Percentiles rank a stretch among this genome's conserved stretches.
phyloP scores from a whole-genome alignment of 2,329 filamentous ascomycete species.

The Epichloe hybrida region DNA sequence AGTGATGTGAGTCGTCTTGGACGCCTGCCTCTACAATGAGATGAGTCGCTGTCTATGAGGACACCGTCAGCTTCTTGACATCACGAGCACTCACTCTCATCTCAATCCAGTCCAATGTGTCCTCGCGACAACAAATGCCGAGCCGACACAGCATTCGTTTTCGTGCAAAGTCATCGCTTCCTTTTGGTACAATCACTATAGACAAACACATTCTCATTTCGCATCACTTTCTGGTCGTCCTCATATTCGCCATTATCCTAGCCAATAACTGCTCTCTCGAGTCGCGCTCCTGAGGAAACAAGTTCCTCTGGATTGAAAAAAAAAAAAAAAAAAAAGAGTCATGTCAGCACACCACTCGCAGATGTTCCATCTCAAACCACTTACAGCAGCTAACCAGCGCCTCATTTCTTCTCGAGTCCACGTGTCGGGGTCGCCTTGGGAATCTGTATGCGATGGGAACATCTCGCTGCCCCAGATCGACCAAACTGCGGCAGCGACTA shows the following conservation, averaged over 20 bases:
- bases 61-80: too few species aligned
- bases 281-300: slow-evolving; percentile 30
- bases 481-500: slow-evolving; percentile 72
- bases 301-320: slow-evolving; percentile 24
- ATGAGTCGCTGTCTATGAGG: too few species aligned
- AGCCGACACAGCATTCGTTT: too few species aligned
- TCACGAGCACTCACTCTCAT: too few species aligned
- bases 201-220: background rate
- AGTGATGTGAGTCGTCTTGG: too few species aligned
- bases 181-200: too few species aligned
- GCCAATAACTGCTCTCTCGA: slow-evolving; percentile 33
- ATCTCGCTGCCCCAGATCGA: slow-evolving; percentile 76
- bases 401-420: slow-evolving; percentile 76
- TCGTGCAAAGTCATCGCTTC: too few species aligned
- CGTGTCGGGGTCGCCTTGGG: slow-evolving; percentile 53
- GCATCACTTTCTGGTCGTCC: slow-evolving; percentile 19
- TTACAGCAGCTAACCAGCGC: slow-evolving; percentile 68
- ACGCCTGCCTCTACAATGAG: too few species aligned
- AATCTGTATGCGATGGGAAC: slow-evolving; percentile 62
- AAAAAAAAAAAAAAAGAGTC: too few species aligned
- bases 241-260: slow-evolving; percentile 33
- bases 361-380: slow-evolving; percentile 17
- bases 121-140: too few species aligned
- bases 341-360: background rate
- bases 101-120: too few species aligned